Percentiles rank a stretch among this genome's conserved stretches.
phyloP scores from a whole-genome alignment of 768 basidiomycete species.

The Baorangia bicolor region DNA sequence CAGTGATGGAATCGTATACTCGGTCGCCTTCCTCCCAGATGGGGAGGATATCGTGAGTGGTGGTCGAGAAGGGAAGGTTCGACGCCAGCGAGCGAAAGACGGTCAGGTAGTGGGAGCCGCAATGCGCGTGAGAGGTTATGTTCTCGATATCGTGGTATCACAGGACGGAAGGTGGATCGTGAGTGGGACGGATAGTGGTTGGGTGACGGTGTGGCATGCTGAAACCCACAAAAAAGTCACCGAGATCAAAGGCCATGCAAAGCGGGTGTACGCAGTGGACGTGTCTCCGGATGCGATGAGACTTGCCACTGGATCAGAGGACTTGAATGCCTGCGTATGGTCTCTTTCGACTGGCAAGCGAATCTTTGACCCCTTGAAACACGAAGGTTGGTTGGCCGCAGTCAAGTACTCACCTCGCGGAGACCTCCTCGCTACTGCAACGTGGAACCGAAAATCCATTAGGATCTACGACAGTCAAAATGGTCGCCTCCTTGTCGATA shows the following conservation, averaged over 20 bases:
- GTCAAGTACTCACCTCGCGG: not conserved
- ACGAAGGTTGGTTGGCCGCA: not conserved
- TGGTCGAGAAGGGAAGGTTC: not conserved
- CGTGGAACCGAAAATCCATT: not conserved
- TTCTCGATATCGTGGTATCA: not conserved
- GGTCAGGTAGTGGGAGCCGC: not conserved
- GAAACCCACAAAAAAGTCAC: not conserved
- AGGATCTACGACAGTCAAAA: not conserved
- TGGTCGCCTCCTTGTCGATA: not conserved
- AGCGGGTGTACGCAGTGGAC: slow-evolving; percentile 6
- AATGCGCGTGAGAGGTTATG: not conserved
- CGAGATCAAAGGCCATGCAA: not conserved
- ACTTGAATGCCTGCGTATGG: not conserved
- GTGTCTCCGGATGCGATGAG: not conserved
- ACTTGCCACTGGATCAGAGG: not conserved
- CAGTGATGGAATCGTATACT: not conserved
- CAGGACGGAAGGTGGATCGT: slow-evolving; percentile 1
- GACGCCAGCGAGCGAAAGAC: not conserved
- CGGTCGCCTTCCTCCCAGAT: not conserved
- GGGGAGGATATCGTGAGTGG: not conserved
- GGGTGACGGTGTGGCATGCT: slow-evolving; percentile 2
- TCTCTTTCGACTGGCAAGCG: no score
- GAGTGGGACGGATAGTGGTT: slow-evolving; percentile 4
- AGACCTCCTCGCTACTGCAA: not conserved
- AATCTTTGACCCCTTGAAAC: not conserved